These are phyloP conservation scores for Penicillium bialowiezense DNA, from an alignment of 495 filamentous ascomycete genomes.

Conservation along the genomic window DNA sequence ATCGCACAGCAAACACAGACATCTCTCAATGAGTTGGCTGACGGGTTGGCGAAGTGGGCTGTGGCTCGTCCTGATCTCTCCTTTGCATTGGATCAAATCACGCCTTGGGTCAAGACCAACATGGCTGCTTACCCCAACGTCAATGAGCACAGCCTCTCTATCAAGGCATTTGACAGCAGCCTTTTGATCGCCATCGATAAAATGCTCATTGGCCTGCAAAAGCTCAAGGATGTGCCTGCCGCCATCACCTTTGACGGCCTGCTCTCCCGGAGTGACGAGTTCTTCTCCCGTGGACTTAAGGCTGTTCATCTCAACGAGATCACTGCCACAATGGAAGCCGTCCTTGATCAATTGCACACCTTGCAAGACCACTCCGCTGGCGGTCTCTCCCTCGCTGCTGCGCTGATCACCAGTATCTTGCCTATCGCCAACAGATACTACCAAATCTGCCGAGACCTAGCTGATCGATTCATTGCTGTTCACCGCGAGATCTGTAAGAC, in stretches of 20 bases:
- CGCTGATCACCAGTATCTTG: constrained; percentile 61
- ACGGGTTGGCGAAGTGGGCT: constrained; percentile 39
- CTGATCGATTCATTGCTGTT: constrained; percentile 51
- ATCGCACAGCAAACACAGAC: constrained; percentile 43
- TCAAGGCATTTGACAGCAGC: constrained; percentile 49
- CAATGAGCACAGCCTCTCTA: constrained; percentile 16
- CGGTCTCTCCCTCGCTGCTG: constrained; percentile 47
- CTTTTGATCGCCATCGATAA: constrained; percentile 60
- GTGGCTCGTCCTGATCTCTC: constrained; percentile 54
- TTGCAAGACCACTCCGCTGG: constrained; percentile 43
- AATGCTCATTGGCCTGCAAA: constrained; percentile 71
- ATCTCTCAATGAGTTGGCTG: constrained; percentile 42
- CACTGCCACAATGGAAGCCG: constrained; percentile 44
- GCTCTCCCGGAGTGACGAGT: constrained; percentile 58
- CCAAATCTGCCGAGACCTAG: constrained; percentile 51
- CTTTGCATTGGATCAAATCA: constrained; percentile 61
- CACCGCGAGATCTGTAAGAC: constrained; percentile 71
- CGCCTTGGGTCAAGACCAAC: constrained; percentile 38
- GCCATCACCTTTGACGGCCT: constrained; percentile 60
- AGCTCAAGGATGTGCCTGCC: constrained; percentile 57
- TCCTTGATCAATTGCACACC: constrained; percentile 47
- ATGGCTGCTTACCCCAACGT: constrained; percentile 5
- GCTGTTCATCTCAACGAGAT: constrained; percentile 58
- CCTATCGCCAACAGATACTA: constrained; percentile 77
- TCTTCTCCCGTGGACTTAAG: constrained; percentile 53